These are phyloP conservation scores for Geotrichum macrosporum DNA, from an alignment of 1,139 yeast genomes.

Conservation along the genomic window DNA sequence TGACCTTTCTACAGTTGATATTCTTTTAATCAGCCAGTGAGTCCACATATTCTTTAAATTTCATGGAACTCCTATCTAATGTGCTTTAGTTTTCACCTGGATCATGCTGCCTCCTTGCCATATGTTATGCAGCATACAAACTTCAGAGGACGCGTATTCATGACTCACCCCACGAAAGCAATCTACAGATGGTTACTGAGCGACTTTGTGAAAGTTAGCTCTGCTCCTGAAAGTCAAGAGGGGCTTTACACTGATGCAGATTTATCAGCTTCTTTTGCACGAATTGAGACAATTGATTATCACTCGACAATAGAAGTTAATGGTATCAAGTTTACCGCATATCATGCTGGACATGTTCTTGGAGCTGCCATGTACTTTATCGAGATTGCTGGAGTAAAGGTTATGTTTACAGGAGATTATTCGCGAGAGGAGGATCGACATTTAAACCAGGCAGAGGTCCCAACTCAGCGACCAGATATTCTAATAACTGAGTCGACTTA, in stretches of 20 bases:
- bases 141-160: slow-evolving; percentile 90
- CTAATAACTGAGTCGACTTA: slow-evolving; percentile 92
- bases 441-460: slow-evolving; percentile 91
- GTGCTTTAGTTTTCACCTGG: slow-evolving; percentile 65
- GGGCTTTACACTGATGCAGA: slow-evolving; percentile 85
- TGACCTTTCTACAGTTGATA: slow-evolving; percentile 81
- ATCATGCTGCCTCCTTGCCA: slow-evolving; percentile 96
- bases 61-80: neutral
- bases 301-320: slow-evolving; percentile 93
- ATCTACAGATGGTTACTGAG: slow-evolving; percentile 91
- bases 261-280: slow-evolving; percentile 76
- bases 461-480: slow-evolving; percentile 82
- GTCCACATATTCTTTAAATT: slow-evolving; percentile 1
- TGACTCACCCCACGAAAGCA: slow-evolving; percentile 99
- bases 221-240: slow-evolving; percentile 43
- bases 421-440: slow-evolving; percentile 95
- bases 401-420: slow-evolving; percentile 92
- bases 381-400: slow-evolving; percentile 88
- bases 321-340: slow-evolving; percentile 93
- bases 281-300: slow-evolving; percentile 89
- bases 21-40: slow-evolving; percentile 72
- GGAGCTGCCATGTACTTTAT: slow-evolving; percentile 98
- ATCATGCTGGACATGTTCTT: slow-evolving; percentile 97
- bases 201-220: slow-evolving; percentile 89
- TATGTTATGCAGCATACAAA: slow-evolving; percentile 97